A percentile compares a stretch with the other conserved stretches of the same genome.
These are phyloP conservation scores for Mycena galericulata DNA, from an alignment of 768 basidiomycete genomes.

Conservation along the genomic window DNA sequence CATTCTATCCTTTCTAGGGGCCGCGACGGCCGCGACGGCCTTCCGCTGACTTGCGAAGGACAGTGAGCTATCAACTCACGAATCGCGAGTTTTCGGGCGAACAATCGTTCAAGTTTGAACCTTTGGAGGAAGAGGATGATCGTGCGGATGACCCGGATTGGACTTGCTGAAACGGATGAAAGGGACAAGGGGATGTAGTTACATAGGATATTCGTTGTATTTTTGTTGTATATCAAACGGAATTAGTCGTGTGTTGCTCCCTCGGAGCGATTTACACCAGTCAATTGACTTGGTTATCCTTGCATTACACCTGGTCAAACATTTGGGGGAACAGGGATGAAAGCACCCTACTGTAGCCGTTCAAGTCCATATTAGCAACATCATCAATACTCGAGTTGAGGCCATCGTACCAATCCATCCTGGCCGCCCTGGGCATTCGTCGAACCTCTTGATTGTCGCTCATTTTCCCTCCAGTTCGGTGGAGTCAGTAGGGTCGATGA, in stretches of 20 bases:
- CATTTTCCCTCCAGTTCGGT: background rate
- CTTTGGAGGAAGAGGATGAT: constrained; percentile 21
- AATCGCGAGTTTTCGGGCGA: constrained; percentile 9
- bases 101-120: constrained; percentile 4
- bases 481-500: constrained; percentile 40
- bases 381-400: background rate
- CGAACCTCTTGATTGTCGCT: background rate
- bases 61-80: constrained; percentile 41
- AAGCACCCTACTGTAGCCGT: background rate
- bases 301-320: background rate
- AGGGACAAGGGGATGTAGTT: too few relatives aligned
- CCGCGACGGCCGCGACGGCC: constrained; percentile 33
- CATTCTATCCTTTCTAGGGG: constrained; percentile 27
- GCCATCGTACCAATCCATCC: background rate
- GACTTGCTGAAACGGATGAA: constrained; percentile 1
- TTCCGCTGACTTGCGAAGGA: constrained; percentile 40
- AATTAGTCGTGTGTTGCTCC: background rate
- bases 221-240: constrained; percentile 20
- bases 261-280: constrained; percentile 36
- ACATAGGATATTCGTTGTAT: constrained; percentile 11
- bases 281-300: background rate
- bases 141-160: constrained; percentile 35
- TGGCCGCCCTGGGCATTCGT: too few relatives aligned
- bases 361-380: background rate
- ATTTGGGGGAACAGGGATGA: background rate